Conservation (phyloP, 805 yeast species). For the Wickerhamomyces canadensis region DNA sequence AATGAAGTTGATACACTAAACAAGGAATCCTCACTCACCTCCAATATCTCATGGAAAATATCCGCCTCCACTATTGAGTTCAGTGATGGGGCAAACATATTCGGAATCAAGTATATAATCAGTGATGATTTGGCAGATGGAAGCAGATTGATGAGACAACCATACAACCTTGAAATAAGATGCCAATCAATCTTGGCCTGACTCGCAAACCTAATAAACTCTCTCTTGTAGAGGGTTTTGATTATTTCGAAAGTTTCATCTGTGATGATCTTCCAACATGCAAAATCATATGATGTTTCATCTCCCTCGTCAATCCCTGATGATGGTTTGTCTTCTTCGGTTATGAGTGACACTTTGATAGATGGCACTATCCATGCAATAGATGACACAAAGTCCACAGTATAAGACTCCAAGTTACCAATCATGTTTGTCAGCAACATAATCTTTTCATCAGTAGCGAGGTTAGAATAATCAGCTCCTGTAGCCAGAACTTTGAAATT, state of each 20-base stretch:
- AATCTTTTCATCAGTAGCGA: constrained; percentile 3
- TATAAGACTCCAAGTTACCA: neutral
- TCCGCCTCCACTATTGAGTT: constrained; percentile 20
- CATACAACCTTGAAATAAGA: constrained; percentile 21
- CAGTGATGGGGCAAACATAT: constrained; percentile 30
- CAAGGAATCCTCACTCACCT: constrained; percentile 5
- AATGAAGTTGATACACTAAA: constrained; percentile 4
- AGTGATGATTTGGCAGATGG: constrained; percentile 34
- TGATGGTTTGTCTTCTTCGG: constrained; percentile 4
- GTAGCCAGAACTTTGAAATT: constrained; percentile 1
- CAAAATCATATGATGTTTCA: neutral
- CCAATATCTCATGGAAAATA: constrained; percentile 14
- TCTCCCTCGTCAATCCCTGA: constrained; percentile 2
- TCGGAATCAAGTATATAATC: constrained; percentile 38
- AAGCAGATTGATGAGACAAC: constrained; percentile 30
- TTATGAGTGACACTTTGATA: constrained; percentile 5
- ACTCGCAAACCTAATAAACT: constrained; percentile 23
- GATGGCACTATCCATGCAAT: constrained; percentile 6
- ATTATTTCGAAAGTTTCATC: constrained; percentile 9
- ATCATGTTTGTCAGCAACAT: constrained; percentile 4
- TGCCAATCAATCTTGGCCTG: constrained; percentile 14
- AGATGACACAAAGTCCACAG: constrained; percentile 2
- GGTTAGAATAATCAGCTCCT: neutral
- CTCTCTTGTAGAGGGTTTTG: constrained; percentile 14
- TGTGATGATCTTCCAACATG: constrained; percentile 7